A percentile compares a stretch with the other conserved stretches of the same genome.
These are phyloP conservation scores for Amanita polypyramis DNA, from an alignment of 768 basidiomycete species.

Conservation along the genomic window DNA sequence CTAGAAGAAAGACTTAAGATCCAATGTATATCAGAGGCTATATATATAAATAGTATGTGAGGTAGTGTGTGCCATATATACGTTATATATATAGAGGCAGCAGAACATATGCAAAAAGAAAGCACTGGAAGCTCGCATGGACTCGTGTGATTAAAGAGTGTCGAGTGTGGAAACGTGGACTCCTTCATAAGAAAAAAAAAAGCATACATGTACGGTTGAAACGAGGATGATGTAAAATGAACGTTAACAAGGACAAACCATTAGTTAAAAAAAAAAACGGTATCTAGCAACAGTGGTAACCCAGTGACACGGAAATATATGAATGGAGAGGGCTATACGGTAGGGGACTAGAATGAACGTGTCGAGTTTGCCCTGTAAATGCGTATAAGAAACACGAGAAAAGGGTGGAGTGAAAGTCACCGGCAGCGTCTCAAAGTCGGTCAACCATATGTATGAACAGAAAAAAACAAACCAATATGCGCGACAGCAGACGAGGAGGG, in stretches of 20 bases:
- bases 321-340: not conserved
- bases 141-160: not conserved
- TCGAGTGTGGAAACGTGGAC: not conserved
- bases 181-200: not conserved
- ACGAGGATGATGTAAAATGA: not conserved
- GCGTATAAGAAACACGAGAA: not conserved
- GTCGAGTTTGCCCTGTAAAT: not conserved
- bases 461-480: not conserved
- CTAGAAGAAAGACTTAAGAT: too few relatives aligned
- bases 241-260: not conserved
- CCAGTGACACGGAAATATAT: not conserved
- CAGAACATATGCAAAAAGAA: not conserved
- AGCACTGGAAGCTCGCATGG: not conserved
- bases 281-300: not conserved
- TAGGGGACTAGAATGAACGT: too few relatives aligned
- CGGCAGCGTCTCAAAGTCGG: too few relatives aligned
- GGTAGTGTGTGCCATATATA: not conserved
- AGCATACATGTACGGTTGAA: conserved; percentile 1
- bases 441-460: not conserved
- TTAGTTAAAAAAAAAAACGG: not conserved
- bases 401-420: too few relatives aligned
- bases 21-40: too few relatives aligned
- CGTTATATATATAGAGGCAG: not conserved
- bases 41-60: too few relatives aligned
- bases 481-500: not conserved